These are phyloP conservation scores for Nyssa sinensis DNA, from an alignment of 148 eudicot genomes.

Conservation along the genomic window DNA sequence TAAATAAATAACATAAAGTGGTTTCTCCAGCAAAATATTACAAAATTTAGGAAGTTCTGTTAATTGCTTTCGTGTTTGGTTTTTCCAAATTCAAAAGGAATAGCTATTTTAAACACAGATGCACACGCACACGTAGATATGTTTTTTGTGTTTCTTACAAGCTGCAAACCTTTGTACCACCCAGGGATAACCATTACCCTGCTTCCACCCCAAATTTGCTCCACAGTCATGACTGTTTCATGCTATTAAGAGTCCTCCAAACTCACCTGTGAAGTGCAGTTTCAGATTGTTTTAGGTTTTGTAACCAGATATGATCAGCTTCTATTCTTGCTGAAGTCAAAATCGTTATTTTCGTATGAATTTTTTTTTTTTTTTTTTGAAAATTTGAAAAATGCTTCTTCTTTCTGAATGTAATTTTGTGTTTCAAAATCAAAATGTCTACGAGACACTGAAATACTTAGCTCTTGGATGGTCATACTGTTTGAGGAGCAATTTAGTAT, in stretches of 20 bases:
- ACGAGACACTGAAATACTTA: neutral
- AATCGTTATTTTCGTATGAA: neutral
- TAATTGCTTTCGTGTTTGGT: too few relatives aligned
- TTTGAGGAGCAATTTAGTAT: too few relatives aligned
- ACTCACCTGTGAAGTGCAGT: neutral
- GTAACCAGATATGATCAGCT: neutral
- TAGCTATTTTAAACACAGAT: too few relatives aligned
- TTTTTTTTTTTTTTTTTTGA: too few relatives aligned
- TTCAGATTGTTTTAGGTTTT: neutral
- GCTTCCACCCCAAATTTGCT: neutral
- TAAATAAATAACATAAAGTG: too few relatives aligned
- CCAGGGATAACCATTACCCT: neutral
- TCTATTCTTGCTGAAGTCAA: neutral
- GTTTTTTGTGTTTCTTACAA: neutral
- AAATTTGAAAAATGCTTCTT: too few relatives aligned
- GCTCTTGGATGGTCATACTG: too few relatives aligned
- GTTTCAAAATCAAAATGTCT: neutral
- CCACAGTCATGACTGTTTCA: neutral
- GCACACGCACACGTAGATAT: too few relatives aligned
- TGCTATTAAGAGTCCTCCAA: neutral
- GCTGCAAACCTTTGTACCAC: neutral
- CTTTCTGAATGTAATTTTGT: neutral
- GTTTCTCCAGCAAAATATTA: too few relatives aligned
- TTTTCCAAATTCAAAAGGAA: too few relatives aligned
- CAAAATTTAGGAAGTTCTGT: too few relatives aligned